A percentile compares a stretch with the other conserved stretches of the same genome.
Conservation (phyloP, 768 basidiomycete species). For the Podaxis sp. region DNA sequence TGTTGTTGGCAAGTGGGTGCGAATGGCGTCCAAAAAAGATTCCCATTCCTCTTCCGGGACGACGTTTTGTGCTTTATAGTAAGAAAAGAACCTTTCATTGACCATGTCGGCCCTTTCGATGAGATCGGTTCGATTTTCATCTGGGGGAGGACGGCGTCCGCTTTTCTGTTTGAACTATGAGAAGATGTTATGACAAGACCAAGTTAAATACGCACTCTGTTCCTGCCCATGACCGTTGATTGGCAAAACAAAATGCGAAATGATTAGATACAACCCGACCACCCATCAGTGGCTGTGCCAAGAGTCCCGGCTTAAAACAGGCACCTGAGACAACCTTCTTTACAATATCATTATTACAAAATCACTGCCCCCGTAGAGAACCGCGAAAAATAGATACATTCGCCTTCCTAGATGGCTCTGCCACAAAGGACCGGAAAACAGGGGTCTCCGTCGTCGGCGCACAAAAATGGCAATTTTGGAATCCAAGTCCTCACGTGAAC, state of each 20-base stretch:
- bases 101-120: conserved; percentile 65
- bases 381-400: too few relatives aligned
- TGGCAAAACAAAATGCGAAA: not conserved
- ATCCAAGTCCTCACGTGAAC: too few relatives aligned
- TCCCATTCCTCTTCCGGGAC: conserved; percentile 82
- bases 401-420: too few relatives aligned
- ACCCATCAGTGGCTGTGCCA: conserved; percentile 15
- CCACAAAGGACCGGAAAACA: too few relatives aligned
- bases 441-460: too few relatives aligned
- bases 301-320: not conserved
- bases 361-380: too few relatives aligned
- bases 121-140: conserved; percentile 44
- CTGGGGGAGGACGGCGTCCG: conserved; percentile 14
- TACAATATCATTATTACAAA: too few relatives aligned
- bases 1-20: conserved; percentile 83
- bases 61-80: conserved; percentile 77
- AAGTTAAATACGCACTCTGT: conserved; percentile 5
- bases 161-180: conserved; percentile 7
- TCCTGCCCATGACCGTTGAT: conserved; percentile 12
- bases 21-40: conserved; percentile 60
- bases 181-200: not conserved
- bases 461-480: too few relatives aligned
- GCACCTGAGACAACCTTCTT: too few relatives aligned
- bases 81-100: conserved; percentile 65
- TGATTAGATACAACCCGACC: conserved; percentile 9